Evolutionary conservation across 495 filamentous ascomycete species (phyloP), one percentile per base, ranked within the genome.

Genomic region (Parmelia sp.): DNA sequence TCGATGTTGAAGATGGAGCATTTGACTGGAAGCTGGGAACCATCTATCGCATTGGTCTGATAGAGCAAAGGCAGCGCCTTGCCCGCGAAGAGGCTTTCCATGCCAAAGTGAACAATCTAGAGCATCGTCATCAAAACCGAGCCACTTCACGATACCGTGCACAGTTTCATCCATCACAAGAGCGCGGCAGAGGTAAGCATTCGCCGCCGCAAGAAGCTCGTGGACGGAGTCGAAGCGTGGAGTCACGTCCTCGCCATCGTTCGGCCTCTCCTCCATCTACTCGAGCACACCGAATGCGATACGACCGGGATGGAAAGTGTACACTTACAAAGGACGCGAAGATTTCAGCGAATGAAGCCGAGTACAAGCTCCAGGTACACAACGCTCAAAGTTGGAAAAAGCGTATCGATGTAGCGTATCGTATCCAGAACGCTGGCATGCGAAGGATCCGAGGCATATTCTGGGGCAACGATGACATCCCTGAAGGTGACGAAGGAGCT

Each of bases 21-120:
- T 99, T 99, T 71, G 94, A 99, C 72, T 97, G 92, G 88, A 96
- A 96, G 70, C 80, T 99, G 27, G 90, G 91, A 1, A 83, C 87
- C 68, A 99, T 97, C 57, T 97, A 97, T 69, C 86, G 93, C 9
- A 82, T 88, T 27, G 94, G 95, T 3, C 77, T 96, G 29, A 78
- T 91, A 57, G 94, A 99, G 70, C 91, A 97, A 75, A 83, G 86
- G 71, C 93, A 97, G 71, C 84, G 94, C 19, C 76, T 92, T 64
- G 93, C 92, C 17, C 83, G 94, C 31, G 91, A 96, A 75, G 90
- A 96, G 51, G 93, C 94, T 0, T 97, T 92, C 76, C 75, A 84
- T 9, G 76, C 95, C 55, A 99, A 99, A 69, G 81, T 88, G 9
- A 92, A 90, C 68, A 92, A 88, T 71, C 84, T 99, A 47, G 79